A percentile compares a stretch with the other conserved stretches of the same genome.
Evolutionary conservation across 2,329 filamentous ascomycete genomes (phyloP).

Genomic region (Xylaria sp.): DNA sequence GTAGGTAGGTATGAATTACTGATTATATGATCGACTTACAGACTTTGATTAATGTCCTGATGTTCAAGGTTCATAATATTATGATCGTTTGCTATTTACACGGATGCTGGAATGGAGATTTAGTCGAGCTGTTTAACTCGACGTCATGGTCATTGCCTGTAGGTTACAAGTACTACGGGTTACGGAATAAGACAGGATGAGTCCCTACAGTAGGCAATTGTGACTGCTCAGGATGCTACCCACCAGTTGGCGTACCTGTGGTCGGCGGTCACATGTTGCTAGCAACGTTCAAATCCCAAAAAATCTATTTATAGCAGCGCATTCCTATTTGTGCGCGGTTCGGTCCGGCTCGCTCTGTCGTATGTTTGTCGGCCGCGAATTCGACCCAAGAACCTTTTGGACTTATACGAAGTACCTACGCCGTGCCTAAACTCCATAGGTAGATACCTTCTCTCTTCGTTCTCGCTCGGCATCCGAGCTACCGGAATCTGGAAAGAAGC

Average conservation of each 20-base stretch:
- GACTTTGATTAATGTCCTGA: no score
- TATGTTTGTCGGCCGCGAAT: background rate
- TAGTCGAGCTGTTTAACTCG: no score
- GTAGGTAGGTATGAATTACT: background rate
- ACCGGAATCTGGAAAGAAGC: background rate
- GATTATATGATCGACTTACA: background rate
- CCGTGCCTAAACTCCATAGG: background rate
- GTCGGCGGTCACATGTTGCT: background rate
- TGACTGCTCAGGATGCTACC: no score
- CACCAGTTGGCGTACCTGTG: no score
- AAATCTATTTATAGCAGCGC: background rate
- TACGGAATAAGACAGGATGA: no score
- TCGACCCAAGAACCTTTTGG: background rate
- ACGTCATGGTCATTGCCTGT: no score
- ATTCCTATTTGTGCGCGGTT: background rate
- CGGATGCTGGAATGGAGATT: no score
- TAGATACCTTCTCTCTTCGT: background rate
- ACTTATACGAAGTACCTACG: background rate
- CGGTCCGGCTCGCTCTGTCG: background rate
- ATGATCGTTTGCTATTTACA: no score
- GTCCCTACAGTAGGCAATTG: no score
- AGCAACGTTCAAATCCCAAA: background rate
- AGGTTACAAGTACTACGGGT: no score
- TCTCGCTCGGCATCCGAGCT: background rate
- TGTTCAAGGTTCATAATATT: no score